Conservation (phyloP, 73 alveolate genomes). For the Urostyla sp. region DNA sequence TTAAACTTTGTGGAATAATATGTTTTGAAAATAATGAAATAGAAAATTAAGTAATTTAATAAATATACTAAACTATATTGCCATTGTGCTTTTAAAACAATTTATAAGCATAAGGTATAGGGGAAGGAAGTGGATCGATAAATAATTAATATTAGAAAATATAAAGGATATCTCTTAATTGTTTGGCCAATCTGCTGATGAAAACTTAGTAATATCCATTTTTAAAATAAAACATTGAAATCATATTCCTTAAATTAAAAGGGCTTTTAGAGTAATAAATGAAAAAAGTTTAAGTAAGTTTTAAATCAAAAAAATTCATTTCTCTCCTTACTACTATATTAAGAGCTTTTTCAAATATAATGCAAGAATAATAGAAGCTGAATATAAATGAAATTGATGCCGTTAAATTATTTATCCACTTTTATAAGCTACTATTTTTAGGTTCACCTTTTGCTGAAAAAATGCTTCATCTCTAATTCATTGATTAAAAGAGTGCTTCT, state of each 20-base stretch:
- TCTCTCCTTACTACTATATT: slow-evolving; percentile 29
- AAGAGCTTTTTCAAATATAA: slow-evolving; percentile 13
- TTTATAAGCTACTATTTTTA: slow-evolving; percentile 42
- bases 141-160: not conserved
- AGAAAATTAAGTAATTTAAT: not conserved
- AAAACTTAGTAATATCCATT: not conserved
- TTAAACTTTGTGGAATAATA: slow-evolving; percentile 10
- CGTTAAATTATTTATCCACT: slow-evolving; percentile 20
- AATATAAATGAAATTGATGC: slow-evolving; percentile 19
- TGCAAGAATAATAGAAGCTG: slow-evolving; percentile 4
- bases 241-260: slow-evolving; percentile 13
- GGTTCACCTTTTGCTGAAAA: slow-evolving; percentile 56
- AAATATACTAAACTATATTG: not conserved
- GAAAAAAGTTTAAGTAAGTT: slow-evolving; percentile 19
- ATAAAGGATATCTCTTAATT: slow-evolving; percentile 11
- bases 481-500: slow-evolving; percentile 9
- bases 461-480: slow-evolving; percentile 28
- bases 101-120: not conserved
- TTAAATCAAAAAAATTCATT: slow-evolving; percentile 23
- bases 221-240: slow-evolving; percentile 6
- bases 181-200: slow-evolving; percentile 21
- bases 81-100: slow-evolving; percentile 8
- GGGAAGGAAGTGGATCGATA: slow-evolving; percentile 5
- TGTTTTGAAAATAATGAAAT: slow-evolving; percentile 32
- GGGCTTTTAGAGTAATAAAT: not conserved